Evolutionary conservation across 495 filamentous ascomycete genomes (phyloP).

Genomic region (Penicillium cinerascens): DNA sequence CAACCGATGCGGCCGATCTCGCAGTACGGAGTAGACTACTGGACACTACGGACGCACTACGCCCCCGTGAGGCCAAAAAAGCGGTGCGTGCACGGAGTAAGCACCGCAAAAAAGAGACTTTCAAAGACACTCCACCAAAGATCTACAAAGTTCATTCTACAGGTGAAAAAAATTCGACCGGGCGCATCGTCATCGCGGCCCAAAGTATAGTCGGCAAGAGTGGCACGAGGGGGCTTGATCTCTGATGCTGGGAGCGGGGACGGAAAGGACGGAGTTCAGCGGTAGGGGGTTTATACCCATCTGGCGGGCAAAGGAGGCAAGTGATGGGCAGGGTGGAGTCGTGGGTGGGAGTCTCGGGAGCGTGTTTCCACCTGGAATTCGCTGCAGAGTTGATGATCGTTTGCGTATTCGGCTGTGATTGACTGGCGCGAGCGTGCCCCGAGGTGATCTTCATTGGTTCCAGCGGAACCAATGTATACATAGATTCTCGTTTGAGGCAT

Average conservation of each 20-base stretch:
- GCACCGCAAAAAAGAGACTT: neutral
- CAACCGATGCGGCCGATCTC: neutral
- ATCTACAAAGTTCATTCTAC: neutral
- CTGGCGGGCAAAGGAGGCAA: neutral
- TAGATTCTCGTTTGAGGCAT: neutral
- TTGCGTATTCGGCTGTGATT: neutral
- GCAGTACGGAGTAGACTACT: neutral
- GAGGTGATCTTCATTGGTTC: neutral
- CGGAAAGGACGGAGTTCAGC: neutral
- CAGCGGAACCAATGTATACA: neutral
- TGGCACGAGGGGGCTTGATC: neutral
- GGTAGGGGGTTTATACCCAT: neutral
- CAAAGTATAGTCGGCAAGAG: neutral
- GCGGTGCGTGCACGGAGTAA: neutral
- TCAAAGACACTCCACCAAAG: neutral
- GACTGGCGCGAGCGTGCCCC: neutral
- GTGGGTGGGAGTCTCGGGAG: neutral
- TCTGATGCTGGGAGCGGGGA: neutral
- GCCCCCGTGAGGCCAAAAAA: neutral
- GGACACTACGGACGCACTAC: constrained; percentile 4
- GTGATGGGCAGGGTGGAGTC: constrained; percentile 5
- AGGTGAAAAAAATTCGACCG: neutral
- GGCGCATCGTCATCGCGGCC: neutral
- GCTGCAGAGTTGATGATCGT: constrained; percentile 4
- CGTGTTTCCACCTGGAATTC: constrained; percentile 1